Evolutionary conservation across 2,329 filamentous ascomycete species (phyloP), one percentile per base, ranked within the genome.

Genomic region (Alternaria gaisen): DNA sequence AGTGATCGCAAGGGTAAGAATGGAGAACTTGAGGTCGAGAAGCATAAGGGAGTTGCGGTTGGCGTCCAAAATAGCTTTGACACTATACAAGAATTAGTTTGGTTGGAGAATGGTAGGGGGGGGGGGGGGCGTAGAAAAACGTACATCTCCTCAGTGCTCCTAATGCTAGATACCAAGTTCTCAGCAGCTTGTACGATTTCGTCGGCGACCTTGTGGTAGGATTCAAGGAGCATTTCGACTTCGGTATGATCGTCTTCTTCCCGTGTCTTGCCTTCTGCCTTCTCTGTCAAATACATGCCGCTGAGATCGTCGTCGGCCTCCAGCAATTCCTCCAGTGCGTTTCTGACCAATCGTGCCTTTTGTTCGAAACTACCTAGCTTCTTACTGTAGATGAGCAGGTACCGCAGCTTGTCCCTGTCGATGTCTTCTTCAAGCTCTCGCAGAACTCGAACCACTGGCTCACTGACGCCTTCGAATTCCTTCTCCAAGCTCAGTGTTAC

Each of bases 21-120:
- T 94, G 75, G 91, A 95, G 82, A 98, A 97, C 77, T 97, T 97
- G 70, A 99, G 89, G 66, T 98, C 95, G 32, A 98, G 87, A 18
- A 99, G 85, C 95, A 99, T 99, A 67, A 99, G 91, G 9, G 93
- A 91, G 82, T 99, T 99, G 68, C 95, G 94, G 77, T 99, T 99
- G 56, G 95, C 94, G 77, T 99, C 95, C 32, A 99, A 88, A 11
- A 99, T 99, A 24, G 95, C 95, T 77, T 95, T 96, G 64, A 97
- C 92, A 51, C 93, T 97, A 58, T 36, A 26, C 11, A 3, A 3
- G 16, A 3, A 52, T 75, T 61, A 75, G 68, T 58, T 50, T 20
- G 69, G 46, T 69, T 59, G 11, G 16, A 40, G 6, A 16, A 38
- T 3, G n/a, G 1, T 11, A 14, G 22, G 41, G 24, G n/a, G n/a